phyloP scores from a whole-genome alignment of 805 yeast species.

The Phaffomyces thermotolerans region DNA sequence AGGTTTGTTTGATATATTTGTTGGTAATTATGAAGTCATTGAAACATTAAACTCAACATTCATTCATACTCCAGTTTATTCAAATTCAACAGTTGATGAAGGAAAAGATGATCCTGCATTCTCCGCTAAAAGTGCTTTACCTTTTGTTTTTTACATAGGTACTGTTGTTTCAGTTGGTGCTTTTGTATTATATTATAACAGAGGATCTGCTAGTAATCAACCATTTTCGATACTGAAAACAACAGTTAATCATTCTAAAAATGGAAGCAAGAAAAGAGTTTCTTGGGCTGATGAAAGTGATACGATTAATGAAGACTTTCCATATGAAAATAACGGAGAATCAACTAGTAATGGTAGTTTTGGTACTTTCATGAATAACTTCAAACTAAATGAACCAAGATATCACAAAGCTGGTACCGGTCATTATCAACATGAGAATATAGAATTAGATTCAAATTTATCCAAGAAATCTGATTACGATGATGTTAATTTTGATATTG shows the following conservation, averaged over 20 bases:
- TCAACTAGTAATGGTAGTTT: constrained; percentile 2
- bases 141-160: constrained; percentile 18
- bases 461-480: neutral
- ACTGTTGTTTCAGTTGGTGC: constrained; percentile 17
- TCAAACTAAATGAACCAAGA: constrained; percentile 10
- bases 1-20: constrained; percentile 54
- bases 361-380: constrained; percentile 19
- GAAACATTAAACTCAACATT: constrained; percentile 11
- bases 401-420: constrained; percentile 7
- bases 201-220: constrained; percentile 4
- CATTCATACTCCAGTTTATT: constrained; percentile 22
- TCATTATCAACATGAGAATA: constrained; percentile 13
- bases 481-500: constrained; percentile 17
- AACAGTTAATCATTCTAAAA: constrained; percentile 7
- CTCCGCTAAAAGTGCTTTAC: constrained; percentile 15
- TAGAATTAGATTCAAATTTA: constrained; percentile 14
- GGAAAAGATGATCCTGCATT: constrained; percentile 5
- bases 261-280: constrained; percentile 24
- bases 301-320: constrained; percentile 12
- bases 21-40: constrained; percentile 18
- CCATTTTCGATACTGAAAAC: constrained; percentile 17
- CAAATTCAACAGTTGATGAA: constrained; percentile 6
- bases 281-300: constrained; percentile 31
- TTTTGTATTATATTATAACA: constrained; percentile 13
- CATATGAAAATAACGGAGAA: constrained; percentile 1